Base-by-base conservation (phyloP, 495 filamentous ascomycete genomes). In the Aspergillus taichungensis region DNA sequence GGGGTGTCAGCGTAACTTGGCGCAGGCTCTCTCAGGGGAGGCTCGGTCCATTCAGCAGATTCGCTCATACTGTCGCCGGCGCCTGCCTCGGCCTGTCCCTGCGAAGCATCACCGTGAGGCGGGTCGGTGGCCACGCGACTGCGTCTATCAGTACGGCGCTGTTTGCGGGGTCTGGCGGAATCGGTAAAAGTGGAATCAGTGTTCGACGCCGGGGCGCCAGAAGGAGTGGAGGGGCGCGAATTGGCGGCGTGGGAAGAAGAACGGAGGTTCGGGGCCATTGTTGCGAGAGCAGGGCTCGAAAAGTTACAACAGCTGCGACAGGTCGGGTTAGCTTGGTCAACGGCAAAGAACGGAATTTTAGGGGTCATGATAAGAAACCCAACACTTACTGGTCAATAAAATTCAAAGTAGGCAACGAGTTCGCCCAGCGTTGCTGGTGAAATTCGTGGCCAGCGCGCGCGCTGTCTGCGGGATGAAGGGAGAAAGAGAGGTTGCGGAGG, bases 1-100 rank as follows among this genome's bases (percentile, higher is more conserved):
- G 62, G 59, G 12, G 70, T 73, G 45, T 91, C 87, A 60, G 76
- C 71, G 59, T 80, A 91, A 50, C 82, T 87, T 2, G 87, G 76
- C 24, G 60, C 63, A 49, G 84, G 80, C 27, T 71, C 64, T 50
- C 80, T 75, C 32, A 83, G 52, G 6, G 78, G 71, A 3, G 87
- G 87, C 63, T 94, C 87, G 36, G 75, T 61, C 87, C 87, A 91
- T 36, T 70, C 66, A 40, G 77, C 68, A 60, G 76, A 44, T 30
- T 45, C 52, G 39, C 45, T 47, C 6, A 33, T 8, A 10, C 13
- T 43, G 13, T 43, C 46, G 1, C 10, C 37, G 14, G 18, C 34
- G 32, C 29, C 39, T 24, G 40, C 34, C 13, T 11, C 18, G 30
- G 13, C 24, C n/a, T 51, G 43, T 34, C 37, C 51, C 10, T 29